Evolutionary conservation across 2,329 filamentous ascomycete species (phyloP).

Genomic region (Aureobasidium uvarum): DNA sequence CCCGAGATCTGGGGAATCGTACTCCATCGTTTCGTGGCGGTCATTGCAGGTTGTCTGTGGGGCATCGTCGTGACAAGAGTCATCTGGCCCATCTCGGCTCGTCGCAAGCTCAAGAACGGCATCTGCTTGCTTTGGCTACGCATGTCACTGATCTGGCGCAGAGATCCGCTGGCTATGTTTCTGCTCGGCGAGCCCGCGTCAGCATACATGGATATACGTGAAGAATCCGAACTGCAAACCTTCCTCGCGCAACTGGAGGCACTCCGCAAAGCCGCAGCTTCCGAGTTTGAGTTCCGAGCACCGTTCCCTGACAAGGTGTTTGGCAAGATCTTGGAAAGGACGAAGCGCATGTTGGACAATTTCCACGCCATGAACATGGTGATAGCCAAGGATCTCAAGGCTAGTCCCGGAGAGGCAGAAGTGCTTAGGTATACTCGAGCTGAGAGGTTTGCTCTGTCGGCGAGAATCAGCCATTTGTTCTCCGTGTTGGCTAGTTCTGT

Average conservation of each 20-base stretch:
- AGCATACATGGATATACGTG: slow-evolving; percentile 78
- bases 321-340: slow-evolving; percentile 72
- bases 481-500: slow-evolving; percentile 86
- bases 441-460: slow-evolving; percentile 78
- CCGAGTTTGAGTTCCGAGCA: slow-evolving; percentile 83
- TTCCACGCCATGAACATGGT: slow-evolving; percentile 97
- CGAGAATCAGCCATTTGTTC: slow-evolving; percentile 84
- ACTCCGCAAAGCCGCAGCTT: slow-evolving; percentile 69
- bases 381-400: slow-evolving; percentile 72
- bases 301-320: slow-evolving; percentile 78
- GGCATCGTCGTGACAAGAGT: slow-evolving; percentile 84
- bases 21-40: slow-evolving; percentile 80
- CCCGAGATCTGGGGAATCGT: slow-evolving; percentile 87
- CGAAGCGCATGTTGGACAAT: slow-evolving; percentile 80
- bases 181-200: slow-evolving; percentile 41
- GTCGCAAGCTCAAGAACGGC: slow-evolving; percentile 83
- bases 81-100: slow-evolving; percentile 91
- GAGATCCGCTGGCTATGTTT: slow-evolving; percentile 78
- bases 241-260: slow-evolving; percentile 72
- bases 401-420: slow-evolving; percentile 76
- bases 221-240: slow-evolving; percentile 82
- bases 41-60: slow-evolving; percentile 85
- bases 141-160: slow-evolving; percentile 94
- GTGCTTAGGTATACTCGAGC: slow-evolving; percentile 74
- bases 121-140: slow-evolving; percentile 89